phyloP scores from a whole-genome alignment of 306 rosid genomes.

The Inga oerstediana region DNA sequence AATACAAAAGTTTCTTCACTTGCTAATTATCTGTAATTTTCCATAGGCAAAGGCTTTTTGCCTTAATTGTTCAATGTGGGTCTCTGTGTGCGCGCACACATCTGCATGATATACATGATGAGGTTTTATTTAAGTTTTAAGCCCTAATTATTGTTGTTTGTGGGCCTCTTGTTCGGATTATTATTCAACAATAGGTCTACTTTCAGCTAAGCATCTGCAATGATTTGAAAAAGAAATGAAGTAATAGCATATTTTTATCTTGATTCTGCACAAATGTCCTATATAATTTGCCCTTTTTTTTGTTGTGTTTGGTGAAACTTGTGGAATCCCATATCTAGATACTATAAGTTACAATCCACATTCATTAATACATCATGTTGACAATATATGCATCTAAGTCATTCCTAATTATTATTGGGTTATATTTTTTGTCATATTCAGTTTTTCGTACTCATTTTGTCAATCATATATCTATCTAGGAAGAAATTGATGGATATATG shows the following conservation, averaged over 20 bases:
- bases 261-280: not conserved
- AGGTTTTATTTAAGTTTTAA: not conserved
- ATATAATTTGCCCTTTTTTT: not conserved
- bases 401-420: not conserved
- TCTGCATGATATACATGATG: not conserved
- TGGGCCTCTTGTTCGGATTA: conserved; percentile 1
- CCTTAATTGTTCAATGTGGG: conserved; percentile 2
- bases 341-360: not conserved
- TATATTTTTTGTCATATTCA: conserved; percentile 3
- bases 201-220: not conserved
- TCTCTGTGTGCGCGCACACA: not conserved
- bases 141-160: not conserved
- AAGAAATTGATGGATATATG: no score
- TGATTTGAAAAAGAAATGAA: not conserved
- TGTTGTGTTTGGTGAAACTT: not conserved
- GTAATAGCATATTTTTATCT: not conserved
- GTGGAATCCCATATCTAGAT: not conserved
- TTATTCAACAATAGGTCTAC: not conserved
- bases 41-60: not conserved
- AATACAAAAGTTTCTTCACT: not conserved
- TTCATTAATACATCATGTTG: conserved; percentile 3
- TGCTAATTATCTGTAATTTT: not conserved
- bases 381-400: not conserved
- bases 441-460: not conserved
- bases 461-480: conserved; percentile 35